Evolutionary conservation across 192 early-diverging fungal species (phyloP), one percentile per base, ranked within the genome.

Genomic region (Coemansia asiatica): DNA sequence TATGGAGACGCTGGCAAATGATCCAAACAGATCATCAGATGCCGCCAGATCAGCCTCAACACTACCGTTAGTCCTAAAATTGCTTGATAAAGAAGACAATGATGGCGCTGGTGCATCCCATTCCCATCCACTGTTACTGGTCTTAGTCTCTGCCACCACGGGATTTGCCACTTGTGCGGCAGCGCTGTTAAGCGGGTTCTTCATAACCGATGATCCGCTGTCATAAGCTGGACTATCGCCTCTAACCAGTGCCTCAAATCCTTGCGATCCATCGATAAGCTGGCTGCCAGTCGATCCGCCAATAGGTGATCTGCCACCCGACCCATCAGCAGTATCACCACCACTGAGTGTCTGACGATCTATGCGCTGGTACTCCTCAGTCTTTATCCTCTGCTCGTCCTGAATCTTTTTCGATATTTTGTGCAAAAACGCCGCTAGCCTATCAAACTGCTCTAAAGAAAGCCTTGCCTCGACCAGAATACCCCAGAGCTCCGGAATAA

Each of bases 401-500:
- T 88, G 83, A 5, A 92, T 85, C 27, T 83, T 75, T 16, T 68
- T 71, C 1, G 84, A 74, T 23, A 92, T 53, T 6, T 82, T 83
- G 18, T 71, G 67, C 16, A 92, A 85, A 0, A 86, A 85, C 23
- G 71, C 66, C 86, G 86, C 86, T 29, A 90, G 90, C 46, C 75
- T 70, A 46, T 87, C 73, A 54, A 92, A 92, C 79, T 95, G 92
- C 0, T 84, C 84, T 6, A 87, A 59, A 23, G 85, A 87, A n/a
- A 95, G 71, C 27, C 87, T 68, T 0, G 84, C 87, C 6, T 92
- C 92, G 40, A 93, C 83, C 28, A 84, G 70, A 68, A 92, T 75
- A 15, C 78, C 74, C 94, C 94, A 95, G 29, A 94, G 71, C 38
- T 90, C 89, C 4, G 90, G 91, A 51, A 95, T 56, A 18, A 95